These are phyloP conservation scores for Boletus rubropictus DNA, from an alignment of 768 basidiomycete genomes.

Conservation along the genomic window DNA sequence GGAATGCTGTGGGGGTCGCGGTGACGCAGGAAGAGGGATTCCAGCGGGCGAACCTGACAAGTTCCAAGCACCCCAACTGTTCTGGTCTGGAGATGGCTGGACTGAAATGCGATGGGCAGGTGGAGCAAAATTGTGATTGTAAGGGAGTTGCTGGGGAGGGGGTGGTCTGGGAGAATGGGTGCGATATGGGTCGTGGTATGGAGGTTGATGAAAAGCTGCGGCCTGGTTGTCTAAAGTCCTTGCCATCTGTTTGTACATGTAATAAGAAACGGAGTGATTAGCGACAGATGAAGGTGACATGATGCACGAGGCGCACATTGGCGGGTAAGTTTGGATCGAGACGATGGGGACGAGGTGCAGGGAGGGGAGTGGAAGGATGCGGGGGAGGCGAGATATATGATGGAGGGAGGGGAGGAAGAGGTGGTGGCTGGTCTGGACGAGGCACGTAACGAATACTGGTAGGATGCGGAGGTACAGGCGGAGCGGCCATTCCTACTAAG, in stretches of 20 bases:
- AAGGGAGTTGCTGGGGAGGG: constrained; percentile 13
- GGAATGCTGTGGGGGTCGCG: constrained; percentile 17
- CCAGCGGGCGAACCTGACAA: constrained; percentile 8
- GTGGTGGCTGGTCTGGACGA: constrained; percentile 35
- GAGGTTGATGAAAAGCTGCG: constrained; percentile 21
- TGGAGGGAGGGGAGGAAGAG: constrained; percentile 44
- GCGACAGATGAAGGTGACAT: constrained; percentile 9
- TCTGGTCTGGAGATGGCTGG: constrained; percentile 24
- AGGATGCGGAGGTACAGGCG: constrained; percentile 30
- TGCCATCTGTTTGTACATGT: constrained; percentile 51
- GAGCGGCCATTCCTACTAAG: constrained; percentile 14
- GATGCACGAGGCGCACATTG: constrained; percentile 44
- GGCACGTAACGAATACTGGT: constrained; percentile 7
- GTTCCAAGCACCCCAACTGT: constrained; percentile 16
- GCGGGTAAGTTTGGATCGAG: constrained; percentile 55
- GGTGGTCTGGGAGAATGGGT: constrained; percentile 23
- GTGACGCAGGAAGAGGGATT: constrained; percentile 20
- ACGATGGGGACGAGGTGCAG: constrained; percentile 62
- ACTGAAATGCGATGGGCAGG: constrained; percentile 14
- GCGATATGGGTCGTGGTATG: constrained; percentile 20
- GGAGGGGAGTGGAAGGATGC: constrained; percentile 47
- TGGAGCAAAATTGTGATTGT: constrained; percentile 13
- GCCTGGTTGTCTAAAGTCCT: constrained; percentile 50
- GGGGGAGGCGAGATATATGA: constrained; percentile 23
- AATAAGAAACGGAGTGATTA: constrained; percentile 21